Conservation (phyloP, 805 yeast species). For the Schwanniomyces sp. region DNA sequence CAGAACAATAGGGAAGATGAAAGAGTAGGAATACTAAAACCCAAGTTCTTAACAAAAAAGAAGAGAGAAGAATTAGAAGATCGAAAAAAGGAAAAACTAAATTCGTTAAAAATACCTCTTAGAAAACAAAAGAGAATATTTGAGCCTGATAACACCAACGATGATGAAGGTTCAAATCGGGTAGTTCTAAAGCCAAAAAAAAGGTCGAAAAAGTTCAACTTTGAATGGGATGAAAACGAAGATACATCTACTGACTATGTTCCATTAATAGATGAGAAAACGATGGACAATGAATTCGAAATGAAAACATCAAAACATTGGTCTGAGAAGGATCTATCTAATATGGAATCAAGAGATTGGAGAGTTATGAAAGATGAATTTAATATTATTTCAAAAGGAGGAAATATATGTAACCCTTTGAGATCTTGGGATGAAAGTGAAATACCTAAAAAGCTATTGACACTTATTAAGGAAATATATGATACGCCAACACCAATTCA, state of each 20-base stretch:
- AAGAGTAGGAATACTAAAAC: constrained; percentile 8
- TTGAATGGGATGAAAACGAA: constrained; percentile 68
- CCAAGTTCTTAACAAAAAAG: constrained; percentile 19
- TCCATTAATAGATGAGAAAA: constrained; percentile 34
- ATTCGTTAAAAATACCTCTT: background rate
- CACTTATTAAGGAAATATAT: constrained; percentile 42
- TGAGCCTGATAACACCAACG: background rate
- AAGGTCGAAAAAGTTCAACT: constrained; percentile 46
- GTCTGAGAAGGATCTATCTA: constrained; percentile 60
- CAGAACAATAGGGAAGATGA: constrained; percentile 6
- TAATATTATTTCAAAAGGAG: constrained; percentile 57
- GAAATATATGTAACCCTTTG: constrained; percentile 54
- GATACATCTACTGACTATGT: constrained; percentile 56
- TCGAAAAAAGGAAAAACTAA: constrained; percentile 4
- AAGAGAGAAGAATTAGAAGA: constrained; percentile 13
- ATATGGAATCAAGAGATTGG: constrained; percentile 89
- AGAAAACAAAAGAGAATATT: background rate
- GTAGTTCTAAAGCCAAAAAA: background rate
- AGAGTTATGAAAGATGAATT: constrained; percentile 79
- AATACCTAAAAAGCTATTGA: constrained; percentile 27
- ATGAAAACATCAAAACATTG: constrained; percentile 47
- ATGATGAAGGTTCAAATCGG: background rate
- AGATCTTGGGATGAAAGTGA: constrained; percentile 70
- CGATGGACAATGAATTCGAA: constrained; percentile 8
- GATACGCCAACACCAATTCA: constrained; percentile 86